phyloP scores from a whole-genome alignment of 805 yeast species.

The Zygotorulaspora chibaensis region DNA sequence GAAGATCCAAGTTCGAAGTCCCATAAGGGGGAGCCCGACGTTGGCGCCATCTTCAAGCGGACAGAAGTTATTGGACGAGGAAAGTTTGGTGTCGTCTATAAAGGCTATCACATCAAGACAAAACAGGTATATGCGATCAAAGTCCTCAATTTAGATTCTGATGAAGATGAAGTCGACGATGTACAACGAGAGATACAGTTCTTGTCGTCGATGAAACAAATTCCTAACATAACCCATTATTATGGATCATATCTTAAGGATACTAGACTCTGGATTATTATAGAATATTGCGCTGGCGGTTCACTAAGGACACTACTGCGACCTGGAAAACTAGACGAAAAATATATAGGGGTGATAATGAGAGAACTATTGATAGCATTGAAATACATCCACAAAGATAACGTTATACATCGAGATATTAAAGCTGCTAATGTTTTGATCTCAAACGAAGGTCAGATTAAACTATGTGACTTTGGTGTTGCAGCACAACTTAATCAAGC shows the following conservation, averaged over 20 bases:
- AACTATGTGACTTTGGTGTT: constrained; percentile 96
- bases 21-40: constrained; percentile 21
- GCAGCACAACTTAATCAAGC: constrained; percentile 86
- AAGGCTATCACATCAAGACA: constrained; percentile 67
- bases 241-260: constrained; percentile 84
- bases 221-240: constrained; percentile 90
- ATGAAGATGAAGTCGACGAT: constrained; percentile 89
- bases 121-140: constrained; percentile 87
- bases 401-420: constrained; percentile 92
- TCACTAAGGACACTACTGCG: constrained; percentile 78
- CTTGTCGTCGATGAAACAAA: constrained; percentile 71
- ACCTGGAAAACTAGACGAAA: constrained; percentile 86
- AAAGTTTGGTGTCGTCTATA: constrained; percentile 94
- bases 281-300: constrained; percentile 98
- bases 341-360: constrained; percentile 73
- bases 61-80: constrained; percentile 94
- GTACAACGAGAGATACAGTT: constrained; percentile 91
- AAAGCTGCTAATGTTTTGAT: constrained; percentile 94
- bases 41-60: constrained; percentile 54
- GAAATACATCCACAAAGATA: constrained; percentile 75
- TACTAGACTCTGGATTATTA: constrained; percentile 92
- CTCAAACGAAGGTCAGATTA: constrained; percentile 82
- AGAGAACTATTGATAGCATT: constrained; percentile 79
- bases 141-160: constrained; percentile 85
- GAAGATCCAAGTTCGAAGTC: not conserved